phyloP scores from a whole-genome alignment of 768 basidiomycete species.

The Jaapia argillacea region DNA sequence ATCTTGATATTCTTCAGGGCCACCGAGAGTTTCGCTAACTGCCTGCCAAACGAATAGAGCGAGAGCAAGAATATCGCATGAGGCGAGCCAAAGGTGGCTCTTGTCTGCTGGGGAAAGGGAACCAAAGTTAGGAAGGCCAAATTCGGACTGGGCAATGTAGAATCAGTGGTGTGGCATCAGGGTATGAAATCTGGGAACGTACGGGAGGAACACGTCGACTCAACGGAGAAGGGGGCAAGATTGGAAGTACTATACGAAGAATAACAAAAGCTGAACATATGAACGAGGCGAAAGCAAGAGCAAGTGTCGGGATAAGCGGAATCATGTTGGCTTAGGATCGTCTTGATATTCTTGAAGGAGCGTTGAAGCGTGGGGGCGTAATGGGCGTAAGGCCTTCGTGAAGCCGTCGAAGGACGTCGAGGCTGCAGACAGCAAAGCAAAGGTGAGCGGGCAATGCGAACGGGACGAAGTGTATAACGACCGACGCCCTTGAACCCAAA shows the following conservation, averaged over 20 bases:
- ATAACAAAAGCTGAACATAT: constrained; percentile 65
- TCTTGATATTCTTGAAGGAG: constrained; percentile 9
- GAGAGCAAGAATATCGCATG: constrained; percentile 54
- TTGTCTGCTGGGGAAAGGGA: constrained; percentile 61
- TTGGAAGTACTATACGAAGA: constrained; percentile 65
- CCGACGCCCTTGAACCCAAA: not conserved
- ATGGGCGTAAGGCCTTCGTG: constrained; percentile 29
- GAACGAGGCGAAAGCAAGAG: constrained; percentile 64
- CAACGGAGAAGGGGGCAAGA: constrained; percentile 63
- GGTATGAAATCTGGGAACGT: constrained; percentile 18
- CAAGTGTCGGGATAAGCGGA: constrained; percentile 56
- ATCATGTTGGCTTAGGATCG: constrained; percentile 36
- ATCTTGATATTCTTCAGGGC: constrained; percentile 31
- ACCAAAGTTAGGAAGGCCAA: constrained; percentile 61
- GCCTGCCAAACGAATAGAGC: constrained; percentile 59
- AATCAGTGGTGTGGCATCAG: constrained; percentile 14
- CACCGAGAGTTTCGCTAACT: constrained; percentile 38
- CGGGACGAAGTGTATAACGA: constrained; percentile 9
- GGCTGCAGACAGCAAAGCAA: constrained; percentile 14
- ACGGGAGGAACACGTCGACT: constrained; percentile 70
- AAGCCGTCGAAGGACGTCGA: constrained; percentile 23
- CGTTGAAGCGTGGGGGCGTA: constrained; percentile 19
- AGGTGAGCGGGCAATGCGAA: constrained; percentile 10
- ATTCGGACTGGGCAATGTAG: constrained; percentile 44
- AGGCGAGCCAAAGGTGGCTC: constrained; percentile 64